Base-by-base conservation (phyloP, 345 rosid genomes). In the Psidium guajava region DNA sequence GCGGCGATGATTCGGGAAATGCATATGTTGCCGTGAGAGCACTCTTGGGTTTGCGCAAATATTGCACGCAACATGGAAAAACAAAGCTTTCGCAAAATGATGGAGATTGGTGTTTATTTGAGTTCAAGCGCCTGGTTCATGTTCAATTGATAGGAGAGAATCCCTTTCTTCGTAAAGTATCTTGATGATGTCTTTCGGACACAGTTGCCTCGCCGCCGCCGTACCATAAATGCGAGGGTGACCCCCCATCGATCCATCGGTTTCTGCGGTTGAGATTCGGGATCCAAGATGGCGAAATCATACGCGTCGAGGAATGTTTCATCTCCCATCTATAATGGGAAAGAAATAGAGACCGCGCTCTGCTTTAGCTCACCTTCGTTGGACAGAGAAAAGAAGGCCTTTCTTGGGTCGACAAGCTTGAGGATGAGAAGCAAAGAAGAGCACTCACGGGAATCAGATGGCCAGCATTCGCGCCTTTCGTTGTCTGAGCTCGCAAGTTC, bases 381-480 rank as follows among this genome's bases (percentile, higher is more conserved):
- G 24, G 93, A 91, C 40, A 84, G 56, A 90, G 93, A 88, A 11
- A 73, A 64, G 52, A 87, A 42, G 32, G 85, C 86, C 50, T 85
- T 87, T 12, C 80, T 82, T 21, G 86, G 84, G 44, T 83, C 91
- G 8, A 55, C 86, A 44, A 90, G 87, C 59, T 77, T 86, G 81
- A 82, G 86, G 88, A 85, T 55, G 58, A 89, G 85, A 84, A 88
- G 87, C 85, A 47, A 55, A 27, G 74, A 87, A 83, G 82, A 25
- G 64, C 88, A 84, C 54, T 75, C 86, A 81, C 85, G 53, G 53
- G 88, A 55, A 84, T 80, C 84, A 77, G 81, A 84, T 59, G 87
- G 86, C 86, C 59, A 58, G 47, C 85, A 84, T n/a, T 25, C 36
- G 15, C 83, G 52, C 16, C 52, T 59, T 20, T 24, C 82, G 5